phyloP scores from a whole-genome alignment of 2,329 filamentous ascomycete genomes.

The Colletotrichum spinosum region DNA sequence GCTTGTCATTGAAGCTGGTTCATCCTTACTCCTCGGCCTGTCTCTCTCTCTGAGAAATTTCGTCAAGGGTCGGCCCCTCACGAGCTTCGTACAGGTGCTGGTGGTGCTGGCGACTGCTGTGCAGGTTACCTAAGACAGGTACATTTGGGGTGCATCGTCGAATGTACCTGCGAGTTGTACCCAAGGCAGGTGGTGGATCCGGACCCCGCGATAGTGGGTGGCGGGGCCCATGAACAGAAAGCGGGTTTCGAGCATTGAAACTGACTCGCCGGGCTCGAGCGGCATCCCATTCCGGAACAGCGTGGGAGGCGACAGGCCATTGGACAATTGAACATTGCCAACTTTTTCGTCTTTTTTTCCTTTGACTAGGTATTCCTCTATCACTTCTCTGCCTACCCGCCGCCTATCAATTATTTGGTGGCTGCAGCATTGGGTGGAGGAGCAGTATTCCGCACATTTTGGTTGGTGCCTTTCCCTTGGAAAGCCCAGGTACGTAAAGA shows the following conservation, averaged over 20 bases:
- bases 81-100: slow-evolving; percentile 2
- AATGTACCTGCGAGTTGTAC: background rate
- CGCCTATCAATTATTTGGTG: too few species aligned
- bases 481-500: too few species aligned
- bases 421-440: too few species aligned
- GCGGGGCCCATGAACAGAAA: slow-evolving; percentile 30
- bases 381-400: background rate
- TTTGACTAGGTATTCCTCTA: background rate
- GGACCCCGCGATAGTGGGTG: slow-evolving; percentile 36
- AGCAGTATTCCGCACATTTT: background rate
- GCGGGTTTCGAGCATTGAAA: slow-evolving; percentile 34
- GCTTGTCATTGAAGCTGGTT: slow-evolving; percentile 9
- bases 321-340: slow-evolving; percentile 27
- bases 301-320: slow-evolving; percentile 17
- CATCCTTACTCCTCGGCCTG: slow-evolving; percentile 1
- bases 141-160: background rate
- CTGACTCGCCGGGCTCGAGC: slow-evolving; percentile 32
- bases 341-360: slow-evolving; percentile 13
- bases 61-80: slow-evolving; percentile 13
- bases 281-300: slow-evolving; percentile 21
- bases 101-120: background rate
- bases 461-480: too few species aligned
- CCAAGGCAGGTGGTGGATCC: slow-evolving; percentile 17
- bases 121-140: background rate
- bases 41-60: slow-evolving; percentile 12